phyloP scores from a whole-genome alignment of 306 rosid species.

The barrel medic (Medicago truncatula) region MtrunA17r5.0-ANR NC_053049.1:40213501-40214000 shows the following conservation, averaged over 20 bases:
- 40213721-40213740: conserved; percentile 45
- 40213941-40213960: not conserved
- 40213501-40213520: conserved; percentile 19
- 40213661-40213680: conserved; percentile 56
- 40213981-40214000: not conserved
- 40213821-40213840: conserved; percentile 21
- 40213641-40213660: conserved; percentile 67
- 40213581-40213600: conserved; percentile 52
- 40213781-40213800: conserved; percentile 53
- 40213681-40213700: conserved; percentile 56
- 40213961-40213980: not conserved
- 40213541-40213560: conserved; percentile 42
- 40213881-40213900: not conserved
- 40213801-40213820: conserved; percentile 45
- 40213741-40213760: conserved; percentile 47
- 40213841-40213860: conserved; percentile 36
- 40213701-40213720: conserved; percentile 47
- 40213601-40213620: conserved; percentile 56
- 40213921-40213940: conserved; percentile 1
- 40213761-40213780: conserved; percentile 52
- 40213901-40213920: not conserved
- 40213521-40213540: conserved; percentile 45
- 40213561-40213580: conserved; percentile 47
- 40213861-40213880: not conserved
- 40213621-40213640: conserved; percentile 60